phyloP scores from a whole-genome alignment of 305 asterid species.

The Solanum aculeatissimum region DNA sequence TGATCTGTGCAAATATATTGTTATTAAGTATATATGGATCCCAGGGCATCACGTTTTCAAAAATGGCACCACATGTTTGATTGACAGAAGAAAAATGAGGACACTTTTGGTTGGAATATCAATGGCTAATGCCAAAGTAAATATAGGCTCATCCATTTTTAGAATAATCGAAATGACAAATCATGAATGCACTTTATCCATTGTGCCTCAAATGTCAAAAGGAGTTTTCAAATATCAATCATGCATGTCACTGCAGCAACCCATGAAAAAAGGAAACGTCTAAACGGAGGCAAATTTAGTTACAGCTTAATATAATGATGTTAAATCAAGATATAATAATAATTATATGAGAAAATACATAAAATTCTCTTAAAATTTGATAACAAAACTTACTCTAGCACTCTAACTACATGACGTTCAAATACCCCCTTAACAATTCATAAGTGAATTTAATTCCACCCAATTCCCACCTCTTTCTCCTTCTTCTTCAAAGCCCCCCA shows the following conservation, averaged over 20 bases:
- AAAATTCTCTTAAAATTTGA: too few relatives aligned
- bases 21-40: neutral
- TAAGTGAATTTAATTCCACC: too few relatives aligned
- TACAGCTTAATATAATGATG: neutral
- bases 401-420: too few relatives aligned
- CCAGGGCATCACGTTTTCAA: neutral
- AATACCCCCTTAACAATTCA: too few relatives aligned
- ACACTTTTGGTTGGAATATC: neutral
- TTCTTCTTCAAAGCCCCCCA: too few relatives aligned
- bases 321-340: neutral
- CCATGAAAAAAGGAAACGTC: too few relatives aligned
- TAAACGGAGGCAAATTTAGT: neutral
- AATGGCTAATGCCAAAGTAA: constrained; percentile 3
- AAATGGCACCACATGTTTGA: neutral
- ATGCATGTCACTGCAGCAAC: neutral
- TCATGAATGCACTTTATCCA: neutral
- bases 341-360: too few relatives aligned
- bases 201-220: neutral
- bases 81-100: neutral
- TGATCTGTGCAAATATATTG: neutral
- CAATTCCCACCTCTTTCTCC: too few relatives aligned
- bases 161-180: constrained; percentile 3
- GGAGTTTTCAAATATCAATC: neutral
- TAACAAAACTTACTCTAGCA: too few relatives aligned
- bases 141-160: constrained; percentile 6